Evolutionary conservation across 257 asterid species (phyloP).

Genomic region (Datura wrightii): DNA sequence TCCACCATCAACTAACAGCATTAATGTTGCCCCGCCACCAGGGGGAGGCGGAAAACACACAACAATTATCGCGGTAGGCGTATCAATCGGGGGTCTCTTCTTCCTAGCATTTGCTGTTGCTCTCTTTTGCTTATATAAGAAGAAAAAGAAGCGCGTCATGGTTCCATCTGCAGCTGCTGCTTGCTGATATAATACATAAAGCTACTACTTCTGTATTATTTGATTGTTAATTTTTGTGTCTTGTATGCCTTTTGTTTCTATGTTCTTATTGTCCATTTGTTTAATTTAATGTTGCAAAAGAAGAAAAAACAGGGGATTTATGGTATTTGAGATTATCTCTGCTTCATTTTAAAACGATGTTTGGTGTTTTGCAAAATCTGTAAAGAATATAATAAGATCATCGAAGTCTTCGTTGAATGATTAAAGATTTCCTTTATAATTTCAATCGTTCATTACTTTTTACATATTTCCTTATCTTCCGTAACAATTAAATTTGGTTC

Average conservation of each 20-base stretch:
- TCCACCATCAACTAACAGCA: constrained; percentile 10
- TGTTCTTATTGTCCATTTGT: not conserved
- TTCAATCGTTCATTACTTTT: not conserved
- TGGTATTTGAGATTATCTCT: not conserved
- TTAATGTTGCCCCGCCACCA: not conserved
- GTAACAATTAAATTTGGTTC: no score
- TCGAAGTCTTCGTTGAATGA: not conserved
- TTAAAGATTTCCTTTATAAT: not conserved
- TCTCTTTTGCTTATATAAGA: not conserved
- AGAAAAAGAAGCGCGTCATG: not conserved
- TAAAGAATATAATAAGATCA: not conserved
- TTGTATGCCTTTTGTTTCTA: not conserved
- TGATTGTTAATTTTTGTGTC: not conserved
- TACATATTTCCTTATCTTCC: not conserved
- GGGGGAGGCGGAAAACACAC: constrained; percentile 7
- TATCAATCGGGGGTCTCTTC: constrained; percentile 2
- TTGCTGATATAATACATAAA: not conserved
- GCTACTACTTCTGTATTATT: not conserved
- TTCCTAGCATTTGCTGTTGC: not conserved
- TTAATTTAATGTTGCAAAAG: not conserved
- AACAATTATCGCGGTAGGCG: not conserved
- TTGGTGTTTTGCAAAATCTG: not conserved
- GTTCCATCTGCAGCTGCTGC: not conserved
- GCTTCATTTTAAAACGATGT: not conserved
- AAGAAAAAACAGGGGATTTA: not conserved